phyloP scores from a whole-genome alignment of 1,284 basidiomycete species.

The Papiliotrema laurentii region DNA sequence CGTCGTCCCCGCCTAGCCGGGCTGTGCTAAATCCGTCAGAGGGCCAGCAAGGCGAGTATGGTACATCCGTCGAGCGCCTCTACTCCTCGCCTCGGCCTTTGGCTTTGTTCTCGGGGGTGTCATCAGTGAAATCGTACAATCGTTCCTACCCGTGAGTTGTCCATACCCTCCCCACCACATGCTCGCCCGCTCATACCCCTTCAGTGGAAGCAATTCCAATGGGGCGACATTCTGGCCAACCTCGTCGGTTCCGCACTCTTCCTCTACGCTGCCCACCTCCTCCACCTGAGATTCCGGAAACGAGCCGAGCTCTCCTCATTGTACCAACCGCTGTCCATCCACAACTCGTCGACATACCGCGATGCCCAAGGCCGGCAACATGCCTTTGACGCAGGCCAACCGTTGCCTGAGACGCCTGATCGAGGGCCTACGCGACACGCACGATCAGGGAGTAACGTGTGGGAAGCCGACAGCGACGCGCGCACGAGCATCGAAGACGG shows the following conservation, averaged over 20 bases:
- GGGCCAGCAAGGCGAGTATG: conserved; percentile 38
- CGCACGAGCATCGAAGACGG: conserved; percentile 9
- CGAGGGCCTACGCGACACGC: background rate
- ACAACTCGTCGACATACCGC: conserved; percentile 26
- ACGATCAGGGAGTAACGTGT: conserved; percentile 21
- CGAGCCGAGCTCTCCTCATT: conserved; percentile 35
- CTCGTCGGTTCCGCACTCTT: conserved; percentile 40
- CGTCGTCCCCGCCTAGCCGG: too few species aligned
- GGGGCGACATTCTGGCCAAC: conserved; percentile 45
- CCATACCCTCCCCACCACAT: conserved; percentile 3
- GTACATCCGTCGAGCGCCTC: conserved; percentile 45
- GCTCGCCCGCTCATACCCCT: conserved; percentile 27
- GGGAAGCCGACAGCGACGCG: conserved; percentile 28
- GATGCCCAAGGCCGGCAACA: conserved; percentile 42
- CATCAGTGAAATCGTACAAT: conserved; percentile 43
- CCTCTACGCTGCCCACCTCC: conserved; percentile 40
- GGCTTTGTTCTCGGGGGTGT: conserved; percentile 44
- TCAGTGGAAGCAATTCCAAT: conserved; percentile 45
- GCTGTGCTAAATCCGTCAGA: too few species aligned
- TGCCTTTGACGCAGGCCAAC: conserved; percentile 14
- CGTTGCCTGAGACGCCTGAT: background rate
- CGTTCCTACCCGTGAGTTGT: conserved; percentile 44
- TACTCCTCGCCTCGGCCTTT: conserved; percentile 34
- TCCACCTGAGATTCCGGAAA: conserved; percentile 23
- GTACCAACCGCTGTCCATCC: conserved; percentile 40